A percentile compares a stretch with the other conserved stretches of the same genome.
phyloP scores from a whole-genome alignment of 1,139 yeast genomes.

The Taphrina confusa region DNA sequence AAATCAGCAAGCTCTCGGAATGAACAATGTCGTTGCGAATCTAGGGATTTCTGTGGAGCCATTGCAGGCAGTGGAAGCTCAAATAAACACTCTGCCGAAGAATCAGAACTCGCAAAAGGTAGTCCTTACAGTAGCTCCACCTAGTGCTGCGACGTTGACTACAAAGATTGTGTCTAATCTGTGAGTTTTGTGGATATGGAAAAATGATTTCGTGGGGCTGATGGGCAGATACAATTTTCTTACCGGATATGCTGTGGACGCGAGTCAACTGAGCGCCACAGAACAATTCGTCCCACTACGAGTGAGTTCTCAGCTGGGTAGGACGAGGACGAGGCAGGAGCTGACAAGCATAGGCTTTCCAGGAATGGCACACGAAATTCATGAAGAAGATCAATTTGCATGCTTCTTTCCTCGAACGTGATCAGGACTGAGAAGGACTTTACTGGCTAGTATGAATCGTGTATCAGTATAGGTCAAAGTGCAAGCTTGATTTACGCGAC shows the following conservation, averaged over 20 bases:
- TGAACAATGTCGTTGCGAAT: slow-evolving; percentile 41
- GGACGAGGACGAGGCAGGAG: slow-evolving; percentile 62
- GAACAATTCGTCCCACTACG: slow-evolving; percentile 33
- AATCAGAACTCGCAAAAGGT: slow-evolving; percentile 35
- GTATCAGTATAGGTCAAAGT: too few species aligned
- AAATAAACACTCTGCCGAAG: slow-evolving; percentile 49
- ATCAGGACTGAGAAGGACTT: slow-evolving; percentile 33
- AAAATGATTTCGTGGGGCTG: background rate
- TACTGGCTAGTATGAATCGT: too few species aligned
- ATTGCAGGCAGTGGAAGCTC: slow-evolving; percentile 57
- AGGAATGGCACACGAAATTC: slow-evolving; percentile 93
- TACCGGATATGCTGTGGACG: slow-evolving; percentile 23
- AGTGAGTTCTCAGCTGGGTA: slow-evolving; percentile 55
- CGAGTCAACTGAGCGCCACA: slow-evolving; percentile 3
- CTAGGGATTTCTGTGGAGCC: slow-evolving; percentile 92
- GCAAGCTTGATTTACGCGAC: too few species aligned
- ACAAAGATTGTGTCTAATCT: slow-evolving; percentile 22
- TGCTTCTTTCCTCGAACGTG: slow-evolving; percentile 69
- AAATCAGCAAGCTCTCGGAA: slow-evolving; percentile 46
- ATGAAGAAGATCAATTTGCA: slow-evolving; percentile 70
- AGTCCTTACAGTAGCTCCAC: slow-evolving; percentile 40
- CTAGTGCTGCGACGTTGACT: slow-evolving; percentile 20
- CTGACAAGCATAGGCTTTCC: slow-evolving; percentile 58
- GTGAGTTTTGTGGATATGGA: background rate
- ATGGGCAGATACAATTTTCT: slow-evolving; percentile 26